Percentiles rank a stretch among this genome's conserved stretches.
Evolutionary conservation across 352 stramenopile species (phyloP).

Genomic region (Phytopythium vexans): DNA sequence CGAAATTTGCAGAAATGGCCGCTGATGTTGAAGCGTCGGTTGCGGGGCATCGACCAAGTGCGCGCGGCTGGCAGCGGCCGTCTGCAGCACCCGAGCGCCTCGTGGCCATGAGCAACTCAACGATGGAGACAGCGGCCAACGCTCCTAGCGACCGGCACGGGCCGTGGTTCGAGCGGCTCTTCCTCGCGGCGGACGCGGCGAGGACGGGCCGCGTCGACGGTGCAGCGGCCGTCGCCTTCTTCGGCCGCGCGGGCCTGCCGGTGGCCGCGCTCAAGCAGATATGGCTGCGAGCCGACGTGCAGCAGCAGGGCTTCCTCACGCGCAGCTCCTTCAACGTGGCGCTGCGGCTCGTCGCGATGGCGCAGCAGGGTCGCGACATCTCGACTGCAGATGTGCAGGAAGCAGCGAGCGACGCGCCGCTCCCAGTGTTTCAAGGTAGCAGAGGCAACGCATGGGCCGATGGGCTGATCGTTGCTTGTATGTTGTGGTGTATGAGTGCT

Average conservation of each 20-base stretch:
- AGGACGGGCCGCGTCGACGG: conserved; percentile 15
- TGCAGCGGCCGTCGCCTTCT: conserved; percentile 23
- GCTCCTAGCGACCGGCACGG: too few relatives aligned
- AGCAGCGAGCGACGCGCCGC: not conserved
- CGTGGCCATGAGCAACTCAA: too few relatives aligned
- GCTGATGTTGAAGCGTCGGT: too few relatives aligned
- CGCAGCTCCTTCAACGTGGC: conserved; percentile 14
- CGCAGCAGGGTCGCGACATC: conserved; percentile 24
- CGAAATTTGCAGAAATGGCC: too few relatives aligned
- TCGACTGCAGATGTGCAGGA: conserved; percentile 1
- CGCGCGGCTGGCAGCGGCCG: too few relatives aligned
- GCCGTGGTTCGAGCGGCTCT: conserved; percentile 25
- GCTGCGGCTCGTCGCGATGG: conserved; percentile 24
- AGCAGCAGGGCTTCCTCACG: conserved; percentile 12
- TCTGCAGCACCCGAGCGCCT: too few relatives aligned
- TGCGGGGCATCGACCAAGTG: too few relatives aligned
- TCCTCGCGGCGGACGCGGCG: conserved; percentile 20
- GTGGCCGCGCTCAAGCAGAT: conserved; percentile 29
- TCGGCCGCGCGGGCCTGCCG: conserved; percentile 17
- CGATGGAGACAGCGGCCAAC: too few relatives aligned
- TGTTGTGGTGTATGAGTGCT: too few relatives aligned
- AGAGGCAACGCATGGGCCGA: too few relatives aligned
- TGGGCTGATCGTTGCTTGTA: too few relatives aligned
- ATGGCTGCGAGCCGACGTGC: conserved; percentile 22
- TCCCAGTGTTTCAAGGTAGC: conserved; percentile 17